Conservation (phyloP, 805 yeast species). For the Cyberlindnera japonica region DNA sequence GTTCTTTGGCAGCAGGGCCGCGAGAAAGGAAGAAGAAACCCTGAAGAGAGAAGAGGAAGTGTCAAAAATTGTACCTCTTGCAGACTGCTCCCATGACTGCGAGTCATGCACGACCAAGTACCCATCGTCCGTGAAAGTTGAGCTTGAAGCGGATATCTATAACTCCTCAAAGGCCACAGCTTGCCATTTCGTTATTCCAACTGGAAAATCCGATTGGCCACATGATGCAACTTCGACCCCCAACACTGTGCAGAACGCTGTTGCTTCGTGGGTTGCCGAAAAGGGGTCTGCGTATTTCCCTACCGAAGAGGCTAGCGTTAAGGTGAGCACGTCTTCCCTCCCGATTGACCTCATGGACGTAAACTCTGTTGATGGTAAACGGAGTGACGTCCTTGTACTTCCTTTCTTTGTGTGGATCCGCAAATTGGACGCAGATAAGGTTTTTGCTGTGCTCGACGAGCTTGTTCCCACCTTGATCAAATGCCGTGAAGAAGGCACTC, state of each 20-base stretch:
- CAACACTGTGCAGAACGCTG: slow-evolving; percentile 43
- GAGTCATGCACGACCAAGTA: slow-evolving; percentile 48
- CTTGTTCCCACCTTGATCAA: slow-evolving; percentile 41
- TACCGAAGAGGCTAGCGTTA: slow-evolving; percentile 33
- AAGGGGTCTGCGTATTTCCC: slow-evolving; percentile 9
- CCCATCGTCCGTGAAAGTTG: slow-evolving; percentile 47
- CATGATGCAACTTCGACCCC: slow-evolving; percentile 60
- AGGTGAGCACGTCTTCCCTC: slow-evolving; percentile 53
- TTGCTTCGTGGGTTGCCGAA: slow-evolving; percentile 36
- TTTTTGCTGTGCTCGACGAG: slow-evolving; percentile 39
- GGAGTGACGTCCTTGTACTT: slow-evolving; percentile 60
- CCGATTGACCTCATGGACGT: slow-evolving; percentile 44
- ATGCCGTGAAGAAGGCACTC: slow-evolving; percentile 19
- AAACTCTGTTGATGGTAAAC: slow-evolving; percentile 38
- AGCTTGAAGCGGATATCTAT: slow-evolving; percentile 37
- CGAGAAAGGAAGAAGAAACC: slow-evolving; percentile 10
- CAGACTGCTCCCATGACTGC: slow-evolving; percentile 54
- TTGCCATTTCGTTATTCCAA: slow-evolving; percentile 74
- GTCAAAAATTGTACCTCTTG: slow-evolving; percentile 37
- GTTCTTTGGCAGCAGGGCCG: slow-evolving; percentile 4
- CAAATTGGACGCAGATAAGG: slow-evolving; percentile 43
- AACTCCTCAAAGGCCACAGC: slow-evolving; percentile 68
- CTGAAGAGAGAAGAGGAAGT: slow-evolving; percentile 28
- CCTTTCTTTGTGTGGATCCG: slow-evolving; percentile 74
- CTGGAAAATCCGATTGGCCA: slow-evolving; percentile 83